Percentiles rank a stretch among this genome's conserved stretches.
Conservation (phyloP, 2,329 filamentous ascomycete genomes). For the Sphaerostilbella broomeana region DNA sequence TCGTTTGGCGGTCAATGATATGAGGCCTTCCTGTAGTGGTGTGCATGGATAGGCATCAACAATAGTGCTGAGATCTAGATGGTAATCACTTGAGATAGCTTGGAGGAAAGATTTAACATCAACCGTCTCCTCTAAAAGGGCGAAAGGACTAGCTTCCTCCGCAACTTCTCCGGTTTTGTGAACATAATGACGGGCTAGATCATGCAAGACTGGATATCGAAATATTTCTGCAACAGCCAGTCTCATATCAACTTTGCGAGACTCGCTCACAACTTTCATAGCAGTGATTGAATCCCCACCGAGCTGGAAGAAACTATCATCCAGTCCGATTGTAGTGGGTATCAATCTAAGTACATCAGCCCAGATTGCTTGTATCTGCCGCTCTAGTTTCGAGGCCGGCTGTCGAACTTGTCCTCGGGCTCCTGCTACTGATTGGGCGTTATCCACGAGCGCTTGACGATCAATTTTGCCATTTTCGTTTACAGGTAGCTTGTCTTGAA, state of each 20-base stretch:
- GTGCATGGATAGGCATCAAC: slow-evolving; percentile 33
- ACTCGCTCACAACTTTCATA: slow-evolving; percentile 35
- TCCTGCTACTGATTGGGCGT: slow-evolving; percentile 5
- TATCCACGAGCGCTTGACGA: slow-evolving; percentile 12
- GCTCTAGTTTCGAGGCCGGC: not conserved
- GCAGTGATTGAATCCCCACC: slow-evolving; percentile 40
- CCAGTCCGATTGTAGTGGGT: slow-evolving; percentile 19
- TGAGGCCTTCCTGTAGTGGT: slow-evolving; percentile 30
- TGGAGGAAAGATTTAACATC: not conserved
- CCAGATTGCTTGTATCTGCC: slow-evolving; percentile 1
- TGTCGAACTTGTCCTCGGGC: no score
- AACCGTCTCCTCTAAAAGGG: not conserved
- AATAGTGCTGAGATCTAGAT: slow-evolving; percentile 8
- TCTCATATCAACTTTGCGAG: slow-evolving; percentile 19
- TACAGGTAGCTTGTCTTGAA: slow-evolving; percentile 21
- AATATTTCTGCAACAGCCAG: slow-evolving; percentile 12
- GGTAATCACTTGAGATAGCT: not conserved
- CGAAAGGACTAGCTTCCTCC: slow-evolving; percentile 8
- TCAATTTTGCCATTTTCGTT: slow-evolving; percentile 23
- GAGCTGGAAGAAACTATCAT: slow-evolving; percentile 34
- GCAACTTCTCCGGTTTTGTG: no score
- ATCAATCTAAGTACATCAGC: not conserved
- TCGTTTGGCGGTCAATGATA: slow-evolving; percentile 23
- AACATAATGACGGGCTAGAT: not conserved
- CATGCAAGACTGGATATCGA: slow-evolving; percentile 6